Percentiles rank a stretch among this genome's conserved stretches.
These are phyloP conservation scores for Gautieria morchelliformis DNA, from an alignment of 768 basidiomycete genomes.

Conservation along the genomic window DNA sequence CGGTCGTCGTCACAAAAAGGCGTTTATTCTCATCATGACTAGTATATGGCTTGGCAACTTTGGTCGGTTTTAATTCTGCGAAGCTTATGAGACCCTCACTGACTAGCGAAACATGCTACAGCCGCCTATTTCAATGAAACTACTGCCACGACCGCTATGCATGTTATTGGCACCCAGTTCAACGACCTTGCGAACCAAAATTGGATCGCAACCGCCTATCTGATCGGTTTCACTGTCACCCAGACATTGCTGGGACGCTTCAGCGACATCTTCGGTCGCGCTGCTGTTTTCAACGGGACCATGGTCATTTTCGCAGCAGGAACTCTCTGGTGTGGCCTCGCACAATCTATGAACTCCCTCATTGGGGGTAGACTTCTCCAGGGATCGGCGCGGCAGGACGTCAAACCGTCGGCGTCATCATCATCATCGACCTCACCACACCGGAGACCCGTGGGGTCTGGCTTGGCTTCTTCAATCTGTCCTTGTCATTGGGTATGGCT, in stretches of 20 bases:
- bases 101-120: no score
- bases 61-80: no score
- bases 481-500: slow-evolving; percentile 34
- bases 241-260: slow-evolving; percentile 26
- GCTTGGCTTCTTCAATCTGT: slow-evolving; percentile 26
- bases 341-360: slow-evolving; percentile 27
- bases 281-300: slow-evolving; percentile 24
- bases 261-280: slow-evolving; percentile 27
- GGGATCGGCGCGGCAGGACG: slow-evolving; percentile 28
- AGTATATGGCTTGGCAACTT: no score
- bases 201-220: slow-evolving; percentile 26
- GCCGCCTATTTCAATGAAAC: slow-evolving; percentile 27
- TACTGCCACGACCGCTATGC: slow-evolving; percentile 27
- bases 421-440: slow-evolving; percentile 27
- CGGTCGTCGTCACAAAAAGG: no score
- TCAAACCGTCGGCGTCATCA: slow-evolving; percentile 27
- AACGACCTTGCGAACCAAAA: slow-evolving; percentile 23
- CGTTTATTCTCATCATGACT: no score
- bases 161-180: slow-evolving; percentile 23
- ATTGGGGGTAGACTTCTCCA: slow-evolving; percentile 26
- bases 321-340: slow-evolving; percentile 25
- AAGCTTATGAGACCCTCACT: no score
- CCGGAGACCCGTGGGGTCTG: slow-evolving; percentile 26
- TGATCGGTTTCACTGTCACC: slow-evolving; percentile 28
- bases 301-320: slow-evolving; percentile 27